phyloP scores from a whole-genome alignment of 1,284 basidiomycete species.

The Dichomitus squalens region DNA sequence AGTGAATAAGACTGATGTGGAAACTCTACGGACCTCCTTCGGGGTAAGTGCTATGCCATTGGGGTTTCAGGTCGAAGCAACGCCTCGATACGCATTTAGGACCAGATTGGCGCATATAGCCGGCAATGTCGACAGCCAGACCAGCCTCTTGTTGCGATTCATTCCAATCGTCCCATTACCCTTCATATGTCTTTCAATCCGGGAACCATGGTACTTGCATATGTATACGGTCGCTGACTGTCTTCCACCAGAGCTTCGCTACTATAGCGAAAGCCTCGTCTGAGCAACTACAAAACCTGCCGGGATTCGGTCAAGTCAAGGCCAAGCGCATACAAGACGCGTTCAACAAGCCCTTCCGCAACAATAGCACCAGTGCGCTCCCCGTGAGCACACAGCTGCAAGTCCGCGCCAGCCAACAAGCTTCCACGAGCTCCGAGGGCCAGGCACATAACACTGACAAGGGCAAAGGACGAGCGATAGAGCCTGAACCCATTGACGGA shows the following conservation, averaged over 20 bases:
- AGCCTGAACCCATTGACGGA: neutral
- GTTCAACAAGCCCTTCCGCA: conserved; percentile 77
- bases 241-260: conserved; percentile 71
- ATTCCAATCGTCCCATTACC: too few relatives aligned
- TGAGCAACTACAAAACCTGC: conserved; percentile 80
- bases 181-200: too few relatives aligned
- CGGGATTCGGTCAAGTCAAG: conserved; percentile 95
- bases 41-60: conserved; percentile 67
- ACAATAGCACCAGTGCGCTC: conserved; percentile 57
- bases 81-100: too few relatives aligned
- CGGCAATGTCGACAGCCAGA: too few relatives aligned
- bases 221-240: too few relatives aligned
- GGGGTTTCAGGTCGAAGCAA: too few relatives aligned
- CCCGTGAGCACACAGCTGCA: conserved; percentile 28
- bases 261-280: conserved; percentile 74
- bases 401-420: conserved; percentile 9
- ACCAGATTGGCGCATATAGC: too few relatives aligned
- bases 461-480: conserved; percentile 16
- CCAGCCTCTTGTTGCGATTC: too few relatives aligned
- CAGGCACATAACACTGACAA: conserved; percentile 14
- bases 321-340: conserved; percentile 82
- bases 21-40: conserved; percentile 90
- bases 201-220: too few relatives aligned
- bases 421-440: neutral
- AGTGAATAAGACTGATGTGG: conserved; percentile 97